Evolutionary conservation across 2,329 filamentous ascomycete species (phyloP).

Genomic region (Aphanocladium album): DNA sequence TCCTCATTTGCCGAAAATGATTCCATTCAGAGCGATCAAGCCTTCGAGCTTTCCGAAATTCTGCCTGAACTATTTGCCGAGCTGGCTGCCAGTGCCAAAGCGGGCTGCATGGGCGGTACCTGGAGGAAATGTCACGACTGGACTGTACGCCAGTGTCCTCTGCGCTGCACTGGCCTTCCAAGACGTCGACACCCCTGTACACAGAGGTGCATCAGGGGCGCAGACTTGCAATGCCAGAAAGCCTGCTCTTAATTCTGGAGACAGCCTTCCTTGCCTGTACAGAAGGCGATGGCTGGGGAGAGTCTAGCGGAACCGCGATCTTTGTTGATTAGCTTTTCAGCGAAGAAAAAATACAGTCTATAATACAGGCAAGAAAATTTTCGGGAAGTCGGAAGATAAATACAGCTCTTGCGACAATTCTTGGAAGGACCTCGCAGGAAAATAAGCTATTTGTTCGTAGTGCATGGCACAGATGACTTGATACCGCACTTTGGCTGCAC

Average conservation of each 20-base stretch:
- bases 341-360: no score
- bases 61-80: not conserved
- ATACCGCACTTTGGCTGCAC: no score
- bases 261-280: no score
- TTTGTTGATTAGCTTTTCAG: no score
- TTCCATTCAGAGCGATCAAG: not conserved
- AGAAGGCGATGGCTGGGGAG: no score
- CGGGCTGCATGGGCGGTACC: slow-evolving; percentile 2
- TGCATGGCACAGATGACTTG: no score
- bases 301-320: no score
- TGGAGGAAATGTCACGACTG: slow-evolving; percentile 2
- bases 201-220: not conserved
- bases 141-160: not conserved
- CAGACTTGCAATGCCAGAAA: not conserved
- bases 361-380: no score
- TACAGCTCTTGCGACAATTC: no score
- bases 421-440: no score
- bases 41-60: not conserved
- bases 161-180: not conserved
- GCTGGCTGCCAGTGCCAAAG: not conserved
- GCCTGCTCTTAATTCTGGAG: not conserved
- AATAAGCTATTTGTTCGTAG: no score
- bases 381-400: no score
- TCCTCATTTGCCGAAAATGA: not conserved
- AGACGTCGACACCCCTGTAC: slow-evolving; percentile 35